Evolutionary conservation across 805 yeast species (phyloP), one percentile per base, ranked within the genome.

Genomic region (Ogataea ramenticola): DNA sequence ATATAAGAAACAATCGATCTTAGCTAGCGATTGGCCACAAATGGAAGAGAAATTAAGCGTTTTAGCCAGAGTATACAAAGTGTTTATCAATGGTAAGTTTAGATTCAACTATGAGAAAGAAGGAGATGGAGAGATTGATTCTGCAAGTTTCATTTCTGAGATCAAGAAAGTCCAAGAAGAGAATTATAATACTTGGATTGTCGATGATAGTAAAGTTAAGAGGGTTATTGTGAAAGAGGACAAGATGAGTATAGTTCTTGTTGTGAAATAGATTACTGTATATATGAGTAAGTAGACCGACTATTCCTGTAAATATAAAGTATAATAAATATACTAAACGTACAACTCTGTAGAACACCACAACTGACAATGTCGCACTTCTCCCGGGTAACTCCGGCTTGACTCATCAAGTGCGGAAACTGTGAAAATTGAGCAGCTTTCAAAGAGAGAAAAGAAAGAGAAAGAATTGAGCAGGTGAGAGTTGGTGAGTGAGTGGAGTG

Each of bases 61-160:
- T 1, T 60, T 65, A 3, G 48, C 50, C 7, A 54, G 63, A 3
- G 63, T 66, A 8, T 85, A 70, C 56, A 79, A 72, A 46, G 71
- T 89, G n/a, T 75, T 86, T 55, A 64, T 89, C 35, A 81, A 89
- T 56, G 96, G 96, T 4, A 82, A 78, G 55, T 72, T 75, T 62
- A 74, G 82, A 51, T 75, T 76, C 47, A 66, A 67, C 16, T 67
- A 57, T 46, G 45, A 3, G 41, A 6, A 15, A 15, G 36, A 9
- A 17, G 17, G 15, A 9, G 17, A 15, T 33, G 21, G 6, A 5
- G 33, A 17, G 21, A 15, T 17, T 6, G 21, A 16, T 17, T 15
- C 36, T 6, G 21, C 8, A 15, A 33, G 27, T 24, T 10, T 24
- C 10, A 10, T 24, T 10, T 7, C 6, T 24, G 27, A 29, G 32